Percentiles rank a stretch among this genome's conserved stretches.
phyloP scores from a whole-genome alignment of 2,329 filamentous ascomycete genomes.

The Colletotrichum magnum region DNA sequence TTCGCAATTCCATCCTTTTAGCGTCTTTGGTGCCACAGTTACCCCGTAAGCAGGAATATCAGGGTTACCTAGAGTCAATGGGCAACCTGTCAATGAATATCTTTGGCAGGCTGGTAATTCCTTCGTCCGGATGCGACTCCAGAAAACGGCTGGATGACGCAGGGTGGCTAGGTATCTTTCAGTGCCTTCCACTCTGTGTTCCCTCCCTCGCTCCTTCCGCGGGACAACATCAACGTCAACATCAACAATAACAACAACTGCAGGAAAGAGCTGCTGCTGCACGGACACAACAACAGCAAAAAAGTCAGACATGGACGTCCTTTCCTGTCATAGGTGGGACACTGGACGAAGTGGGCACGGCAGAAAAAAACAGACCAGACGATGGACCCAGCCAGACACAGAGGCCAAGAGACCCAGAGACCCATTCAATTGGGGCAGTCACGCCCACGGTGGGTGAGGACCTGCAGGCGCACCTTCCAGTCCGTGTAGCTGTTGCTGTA shows the following conservation, averaged over 20 bases:
- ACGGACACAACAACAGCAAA: slow-evolving; percentile 14
- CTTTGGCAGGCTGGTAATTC: no score
- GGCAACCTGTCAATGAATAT: no score
- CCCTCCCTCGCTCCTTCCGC: no score
- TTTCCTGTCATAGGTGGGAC: slow-evolving; percentile 1
- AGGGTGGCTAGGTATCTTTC: no score
- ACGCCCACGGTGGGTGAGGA: not conserved
- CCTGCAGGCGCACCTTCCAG: not conserved
- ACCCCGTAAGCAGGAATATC: not conserved
- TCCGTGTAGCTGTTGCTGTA: no score
- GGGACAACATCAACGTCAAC: slow-evolving; percentile 9
- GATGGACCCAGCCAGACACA: slow-evolving; percentile 3
- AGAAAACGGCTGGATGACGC: no score
- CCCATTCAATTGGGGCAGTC: slow-evolving; percentile 13
- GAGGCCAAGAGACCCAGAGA: not conserved
- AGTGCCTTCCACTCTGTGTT: no score
- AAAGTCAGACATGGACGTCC: slow-evolving; percentile 6
- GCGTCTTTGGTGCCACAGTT: slow-evolving; percentile 2
- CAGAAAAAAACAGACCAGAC: slow-evolving; percentile 22
- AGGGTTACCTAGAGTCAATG: no score
- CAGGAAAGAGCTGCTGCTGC: slow-evolving; percentile 20
- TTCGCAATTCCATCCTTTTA: not conserved
- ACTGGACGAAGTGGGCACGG: slow-evolving; percentile 1
- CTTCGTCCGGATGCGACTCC: no score
- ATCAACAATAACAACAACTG: slow-evolving; percentile 18